phyloP scores from a whole-genome alignment of 2,329 filamentous ascomycete genomes.

The Myriosclerotinia curreyana region DNA sequence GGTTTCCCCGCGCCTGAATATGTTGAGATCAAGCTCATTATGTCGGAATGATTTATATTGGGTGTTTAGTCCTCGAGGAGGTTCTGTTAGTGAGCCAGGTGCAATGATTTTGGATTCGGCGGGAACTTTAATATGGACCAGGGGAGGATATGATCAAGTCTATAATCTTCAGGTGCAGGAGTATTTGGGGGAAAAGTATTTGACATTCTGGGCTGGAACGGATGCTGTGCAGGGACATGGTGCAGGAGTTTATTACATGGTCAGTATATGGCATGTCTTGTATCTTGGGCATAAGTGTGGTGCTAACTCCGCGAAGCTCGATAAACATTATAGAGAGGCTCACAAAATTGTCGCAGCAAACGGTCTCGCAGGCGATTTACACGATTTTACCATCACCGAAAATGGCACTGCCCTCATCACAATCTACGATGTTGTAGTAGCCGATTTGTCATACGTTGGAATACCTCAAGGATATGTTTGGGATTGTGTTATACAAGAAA shows the following conservation, averaged over 20 bases:
- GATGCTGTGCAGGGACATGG: constrained; percentile 48
- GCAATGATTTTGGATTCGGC: constrained; percentile 46
- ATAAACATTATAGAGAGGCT: constrained; percentile 38
- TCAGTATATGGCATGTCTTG: constrained; percentile 28
- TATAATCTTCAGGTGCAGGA: constrained; percentile 48
- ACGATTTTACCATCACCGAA: constrained; percentile 54
- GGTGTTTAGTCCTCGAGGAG: constrained; percentile 44
- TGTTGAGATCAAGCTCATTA: constrained; percentile 34
- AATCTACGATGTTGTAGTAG: constrained; percentile 51
- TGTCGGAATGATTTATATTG: constrained; percentile 44
- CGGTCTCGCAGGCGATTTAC: constrained; percentile 32
- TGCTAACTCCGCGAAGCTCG: constrained; percentile 27
- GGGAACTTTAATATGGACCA: constrained; percentile 48
- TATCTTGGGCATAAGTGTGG: not conserved
- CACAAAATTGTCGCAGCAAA: constrained; percentile 41
- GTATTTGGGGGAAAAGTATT: constrained; percentile 45
- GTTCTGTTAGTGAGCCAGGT: constrained; percentile 39
- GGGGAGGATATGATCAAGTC: constrained; percentile 39
- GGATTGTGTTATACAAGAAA: constrained; percentile 53
- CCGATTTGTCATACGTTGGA: constrained; percentile 47
- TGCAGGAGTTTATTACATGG: constrained; percentile 48
- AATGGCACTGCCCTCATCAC: constrained; percentile 53
- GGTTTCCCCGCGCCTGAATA: constrained; percentile 40
- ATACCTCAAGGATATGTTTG: constrained; percentile 50
- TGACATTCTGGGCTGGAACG: constrained; percentile 51